Conservation (phyloP, 129 eudicot species). For the Centrapalus pauciflorus region DNA sequence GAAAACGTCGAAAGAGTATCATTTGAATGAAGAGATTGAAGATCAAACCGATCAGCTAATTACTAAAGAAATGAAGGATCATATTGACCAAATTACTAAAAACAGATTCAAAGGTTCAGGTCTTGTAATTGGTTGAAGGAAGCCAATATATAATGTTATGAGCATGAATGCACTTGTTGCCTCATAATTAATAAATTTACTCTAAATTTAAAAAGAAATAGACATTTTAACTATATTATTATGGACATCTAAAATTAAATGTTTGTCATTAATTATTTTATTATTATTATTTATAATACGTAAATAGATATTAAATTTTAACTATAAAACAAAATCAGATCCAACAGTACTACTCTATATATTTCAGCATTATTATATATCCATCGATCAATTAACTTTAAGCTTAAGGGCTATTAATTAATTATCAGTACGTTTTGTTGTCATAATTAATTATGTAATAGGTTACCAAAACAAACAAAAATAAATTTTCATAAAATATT, state of each 20-base stretch:
- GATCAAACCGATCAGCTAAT: constrained; percentile 26
- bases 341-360: too few species aligned
- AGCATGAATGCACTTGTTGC: neutral
- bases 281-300: neutral
- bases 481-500: too few species aligned
- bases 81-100: constrained; percentile 5
- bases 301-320: neutral
- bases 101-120: constrained; percentile 1
- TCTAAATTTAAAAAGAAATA: neutral
- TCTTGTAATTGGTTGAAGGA: neutral
- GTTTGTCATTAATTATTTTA: neutral
- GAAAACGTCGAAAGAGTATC: constrained; percentile 10
- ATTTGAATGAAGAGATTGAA: constrained; percentile 29
- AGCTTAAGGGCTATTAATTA: too few species aligned
- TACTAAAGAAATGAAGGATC: constrained; percentile 18
- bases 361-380: too few species aligned
- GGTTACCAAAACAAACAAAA: too few species aligned
- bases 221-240: neutral
- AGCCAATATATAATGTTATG: neutral
- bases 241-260: neutral
- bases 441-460: too few species aligned
- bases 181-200: neutral
- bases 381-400: too few species aligned
- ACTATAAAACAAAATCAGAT: neutral
- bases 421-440: too few species aligned